Percentiles rank a stretch among this genome's conserved stretches.
Conservation (phyloP, 2,329 filamentous ascomycete genomes). For the Diaporthe citrichinensis region DNA sequence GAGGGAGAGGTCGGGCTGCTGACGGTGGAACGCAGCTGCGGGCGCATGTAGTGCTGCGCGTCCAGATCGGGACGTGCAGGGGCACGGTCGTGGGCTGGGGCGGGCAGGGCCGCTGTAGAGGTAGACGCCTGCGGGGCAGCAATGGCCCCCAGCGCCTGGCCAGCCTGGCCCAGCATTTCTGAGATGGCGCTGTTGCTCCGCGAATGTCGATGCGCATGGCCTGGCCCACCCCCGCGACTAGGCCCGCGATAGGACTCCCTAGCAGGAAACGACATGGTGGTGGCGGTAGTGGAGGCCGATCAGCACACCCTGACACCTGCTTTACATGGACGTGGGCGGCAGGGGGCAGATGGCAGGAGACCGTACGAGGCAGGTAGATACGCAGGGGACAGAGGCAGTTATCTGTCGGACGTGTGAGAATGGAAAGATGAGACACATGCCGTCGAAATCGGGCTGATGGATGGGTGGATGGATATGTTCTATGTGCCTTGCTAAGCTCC, state of each 20-base stretch:
- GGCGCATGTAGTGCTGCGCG: conserved; percentile 9
- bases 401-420: neutral
- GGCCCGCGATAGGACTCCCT: conserved; percentile 7
- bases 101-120: neutral
- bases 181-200: conserved; percentile 17
- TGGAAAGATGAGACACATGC: conserved; percentile 8
- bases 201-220: conserved; percentile 26
- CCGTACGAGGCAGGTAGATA: neutral
- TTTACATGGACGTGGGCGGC: neutral
- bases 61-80: conserved; percentile 7
- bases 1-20: conserved; percentile 30
- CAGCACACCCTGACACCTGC: neutral
- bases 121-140: conserved; percentile 27
- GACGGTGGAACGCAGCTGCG: neutral
- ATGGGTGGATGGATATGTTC: neutral
- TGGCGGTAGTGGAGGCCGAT: neutral
- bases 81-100: neutral
- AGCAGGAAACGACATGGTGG: conserved; percentile 14
- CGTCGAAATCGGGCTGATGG: neutral
- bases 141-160: conserved; percentile 32
- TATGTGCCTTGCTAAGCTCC: neutral
- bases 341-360: neutral
- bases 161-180: conserved; percentile 29
- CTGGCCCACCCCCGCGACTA: conserved; percentile 26
- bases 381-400: neutral